These are phyloP conservation scores for Paspalum vaginatum DNA, from an alignment of 176 grass and related monocot species.

Conservation along the genomic window DNA sequence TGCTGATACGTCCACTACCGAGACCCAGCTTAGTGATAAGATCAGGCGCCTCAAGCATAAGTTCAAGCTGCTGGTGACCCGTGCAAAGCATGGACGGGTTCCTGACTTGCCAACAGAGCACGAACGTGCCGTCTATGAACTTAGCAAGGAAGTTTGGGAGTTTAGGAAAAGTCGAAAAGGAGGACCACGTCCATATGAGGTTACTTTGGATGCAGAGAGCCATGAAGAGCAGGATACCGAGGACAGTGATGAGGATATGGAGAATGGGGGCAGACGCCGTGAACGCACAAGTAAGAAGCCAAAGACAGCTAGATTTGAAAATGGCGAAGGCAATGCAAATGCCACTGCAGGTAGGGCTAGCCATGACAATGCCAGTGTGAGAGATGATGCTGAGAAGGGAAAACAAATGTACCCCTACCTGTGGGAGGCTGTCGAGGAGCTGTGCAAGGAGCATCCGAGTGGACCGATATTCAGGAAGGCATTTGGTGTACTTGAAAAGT, in stretches of 20 bases:
- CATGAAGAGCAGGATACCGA: constrained; percentile 41
- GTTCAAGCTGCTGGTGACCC: constrained; percentile 13
- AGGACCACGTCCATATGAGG: constrained; percentile 6
- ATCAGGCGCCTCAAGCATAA: constrained; percentile 56
- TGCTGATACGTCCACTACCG: constrained; percentile 20
- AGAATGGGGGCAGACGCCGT: background rate
- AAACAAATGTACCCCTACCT: constrained; percentile 49
- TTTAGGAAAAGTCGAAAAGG: background rate
- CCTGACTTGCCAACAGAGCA: constrained; percentile 40
- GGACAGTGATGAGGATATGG: constrained; percentile 45
- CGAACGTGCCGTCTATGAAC: constrained; percentile 44
- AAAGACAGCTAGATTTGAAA: constrained; percentile 16
- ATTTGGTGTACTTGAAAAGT: constrained; percentile 43
- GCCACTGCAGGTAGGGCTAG: background rate
- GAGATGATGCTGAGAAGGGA: constrained; percentile 26
- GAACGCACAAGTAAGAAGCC: constrained; percentile 3
- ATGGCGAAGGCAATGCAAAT: constrained; percentile 11
- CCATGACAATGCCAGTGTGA: background rate
- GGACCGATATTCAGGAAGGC: constrained; percentile 48
- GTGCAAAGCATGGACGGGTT: constrained; percentile 34
- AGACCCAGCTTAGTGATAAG: constrained; percentile 54
- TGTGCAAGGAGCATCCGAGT: constrained; percentile 43
- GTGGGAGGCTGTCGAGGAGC: constrained; percentile 49
- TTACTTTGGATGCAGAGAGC: constrained; percentile 26
- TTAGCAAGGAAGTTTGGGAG: constrained; percentile 55